Conservation (phyloP, 441 rosid genomes). For the Gossypium schwendimanii region DNA sequence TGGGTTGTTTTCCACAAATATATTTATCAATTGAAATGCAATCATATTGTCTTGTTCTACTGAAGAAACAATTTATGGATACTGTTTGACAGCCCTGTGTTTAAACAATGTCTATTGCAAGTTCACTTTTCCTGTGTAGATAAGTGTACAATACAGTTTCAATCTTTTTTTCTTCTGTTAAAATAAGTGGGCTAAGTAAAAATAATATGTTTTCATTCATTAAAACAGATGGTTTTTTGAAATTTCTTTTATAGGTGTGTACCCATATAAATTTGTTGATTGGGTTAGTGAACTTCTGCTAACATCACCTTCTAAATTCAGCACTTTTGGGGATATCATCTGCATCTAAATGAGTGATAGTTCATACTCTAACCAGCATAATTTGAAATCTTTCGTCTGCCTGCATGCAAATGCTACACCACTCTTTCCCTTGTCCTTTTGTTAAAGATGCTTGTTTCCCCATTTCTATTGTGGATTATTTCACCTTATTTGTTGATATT, state of each 20-base stretch:
- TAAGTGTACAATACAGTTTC: not conserved
- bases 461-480: not conserved
- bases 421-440: not conserved
- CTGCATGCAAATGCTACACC: not conserved
- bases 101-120: not conserved
- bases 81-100: not conserved
- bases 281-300: not conserved
- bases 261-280: not conserved
- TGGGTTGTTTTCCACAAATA: constrained; percentile 22
- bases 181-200: not conserved
- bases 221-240: not conserved
- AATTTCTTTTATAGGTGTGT: not conserved
- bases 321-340: not conserved
- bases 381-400: not conserved
- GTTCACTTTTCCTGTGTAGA: not conserved
- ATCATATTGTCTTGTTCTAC: not conserved
- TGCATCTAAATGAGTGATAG: not conserved
- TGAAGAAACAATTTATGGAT: not conserved
- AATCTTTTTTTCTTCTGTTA: not conserved
- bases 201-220: not conserved
- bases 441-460: not conserved
- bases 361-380: not conserved
- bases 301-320: constrained; percentile 1
- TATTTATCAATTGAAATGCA: not conserved
- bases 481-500: not conserved